Evolutionary conservation across 1,284 basidiomycete genomes (phyloP), one percentile per base, ranked within the genome.

Genomic region (Rhodotorula sp.): DNA sequence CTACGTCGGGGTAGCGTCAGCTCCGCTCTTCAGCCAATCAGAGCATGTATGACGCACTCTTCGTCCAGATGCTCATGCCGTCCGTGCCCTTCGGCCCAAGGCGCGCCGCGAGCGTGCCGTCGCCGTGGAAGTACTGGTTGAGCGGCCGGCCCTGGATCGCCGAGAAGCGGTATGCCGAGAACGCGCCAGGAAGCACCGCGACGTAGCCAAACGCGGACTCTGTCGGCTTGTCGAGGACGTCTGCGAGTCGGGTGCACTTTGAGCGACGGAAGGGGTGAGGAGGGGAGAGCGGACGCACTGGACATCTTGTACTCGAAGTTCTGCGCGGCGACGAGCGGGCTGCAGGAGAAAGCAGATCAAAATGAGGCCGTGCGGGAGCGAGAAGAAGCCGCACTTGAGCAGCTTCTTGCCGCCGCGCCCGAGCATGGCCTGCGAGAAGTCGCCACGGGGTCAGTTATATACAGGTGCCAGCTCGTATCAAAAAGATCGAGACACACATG

Each of bases 261-360:
- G 4, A 51, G 48, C 29, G 46, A 50, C 17, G 0, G 0, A 17
- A 3, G 4, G 15, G 19, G 34, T 9, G 12, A 3, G 15, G 17
- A 15, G 7, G 22, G 32, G 1, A 15, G 39, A 17, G 82, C 95
- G 7, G 58, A 46, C 58, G 46, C 32, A 61, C 60, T 95, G 51
- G 91, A 94, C 91, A 95, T 95, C 84, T 93, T 71, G 85, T 98
- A 98, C 83, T 99, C 96, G 79, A 99, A 98, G 83, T 98, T 98
- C 82, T 98, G 96, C 36, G 93, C 92, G 19, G 94, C 94, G 44
- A 95, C 88, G 58, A 98, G 85, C 22, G 96, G 96, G 79, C 65
- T 66, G 56, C 3, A 53, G 8, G 25, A 8, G 10, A 32, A n/a
- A 15, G 5, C 7, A 25, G 37, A 46, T 39, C 9, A 27, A 6